Conservation (phyloP, 2,329 filamentous ascomycete genomes). For the Botrytis byssoidea region DNA sequence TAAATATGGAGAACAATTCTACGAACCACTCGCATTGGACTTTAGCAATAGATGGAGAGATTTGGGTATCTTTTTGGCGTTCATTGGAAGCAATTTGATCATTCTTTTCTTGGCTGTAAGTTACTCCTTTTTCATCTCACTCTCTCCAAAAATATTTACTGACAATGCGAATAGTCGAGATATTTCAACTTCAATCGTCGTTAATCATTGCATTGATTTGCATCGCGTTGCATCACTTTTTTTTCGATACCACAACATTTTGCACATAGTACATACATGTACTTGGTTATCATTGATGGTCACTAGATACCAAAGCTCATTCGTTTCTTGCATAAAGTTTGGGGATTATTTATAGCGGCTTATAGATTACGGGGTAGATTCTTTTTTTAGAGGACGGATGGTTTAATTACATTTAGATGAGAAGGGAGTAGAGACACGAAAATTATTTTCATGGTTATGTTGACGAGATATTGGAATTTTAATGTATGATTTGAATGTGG, state of each 20-base stretch:
- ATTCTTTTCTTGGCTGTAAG: constrained; percentile 53
- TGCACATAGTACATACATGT: neutral
- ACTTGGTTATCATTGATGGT: neutral
- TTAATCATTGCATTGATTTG: constrained; percentile 29
- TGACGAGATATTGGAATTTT: neutral
- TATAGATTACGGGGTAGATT: neutral
- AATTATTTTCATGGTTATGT: neutral
- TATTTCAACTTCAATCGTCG: constrained; percentile 48
- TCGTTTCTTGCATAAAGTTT: neutral
- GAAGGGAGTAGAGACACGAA: neutral
- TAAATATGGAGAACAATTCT: constrained; percentile 78
- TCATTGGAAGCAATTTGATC: constrained; percentile 74
- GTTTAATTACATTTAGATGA: neutral
- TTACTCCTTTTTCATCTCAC: neutral
- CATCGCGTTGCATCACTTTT: neutral
- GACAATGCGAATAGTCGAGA: constrained; percentile 33
- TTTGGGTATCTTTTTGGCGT: constrained; percentile 73
- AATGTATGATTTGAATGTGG: neutral
- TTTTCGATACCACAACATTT: neutral
- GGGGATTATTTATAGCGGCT: neutral
- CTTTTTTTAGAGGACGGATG: neutral
- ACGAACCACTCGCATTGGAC: constrained; percentile 61
- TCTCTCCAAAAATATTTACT: constrained; percentile 11
- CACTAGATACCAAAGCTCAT: neutral
- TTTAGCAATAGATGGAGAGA: constrained; percentile 77